Evolutionary conservation across 1,139 yeast genomes (phyloP).

Genomic region (Yamadazyma triangularis): DNA sequence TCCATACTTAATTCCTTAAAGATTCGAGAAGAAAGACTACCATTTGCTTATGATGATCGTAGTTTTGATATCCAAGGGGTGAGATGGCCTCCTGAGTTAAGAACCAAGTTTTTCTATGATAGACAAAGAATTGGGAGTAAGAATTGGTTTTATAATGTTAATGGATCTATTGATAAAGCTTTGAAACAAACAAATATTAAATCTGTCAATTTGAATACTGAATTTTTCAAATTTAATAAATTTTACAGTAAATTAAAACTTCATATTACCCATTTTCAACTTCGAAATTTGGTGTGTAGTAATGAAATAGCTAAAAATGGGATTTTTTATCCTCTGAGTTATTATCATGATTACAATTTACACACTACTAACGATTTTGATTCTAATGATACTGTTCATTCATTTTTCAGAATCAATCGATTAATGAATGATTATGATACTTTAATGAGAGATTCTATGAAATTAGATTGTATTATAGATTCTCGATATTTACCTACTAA

Average conservation of each 20-base stretch:
- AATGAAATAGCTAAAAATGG: constrained; percentile 27
- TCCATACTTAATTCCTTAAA: constrained; percentile 32
- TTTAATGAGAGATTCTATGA: constrained; percentile 21
- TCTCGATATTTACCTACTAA: constrained; percentile 27
- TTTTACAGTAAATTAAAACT: constrained; percentile 45
- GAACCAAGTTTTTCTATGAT: constrained; percentile 29
- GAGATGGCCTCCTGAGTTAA: constrained; percentile 30
- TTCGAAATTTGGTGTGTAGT: constrained; percentile 49
- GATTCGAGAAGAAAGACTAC: constrained; percentile 29
- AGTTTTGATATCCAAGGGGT: constrained; percentile 33
- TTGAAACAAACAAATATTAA: constrained; percentile 21
- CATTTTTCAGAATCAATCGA: constrained; percentile 35
- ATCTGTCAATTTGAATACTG: constrained; percentile 21
- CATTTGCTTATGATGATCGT: constrained; percentile 18
- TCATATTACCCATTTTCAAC: constrained; percentile 53
- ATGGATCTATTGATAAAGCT: constrained; percentile 29
- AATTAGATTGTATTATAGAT: constrained; percentile 35
- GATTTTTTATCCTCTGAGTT: constrained; percentile 39
- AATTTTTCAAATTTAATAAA: constrained; percentile 34
- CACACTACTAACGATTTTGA: constrained; percentile 17
- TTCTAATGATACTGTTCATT: constrained; percentile 22
- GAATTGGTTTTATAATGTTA: constrained; percentile 39
- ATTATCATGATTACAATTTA: constrained; percentile 29
- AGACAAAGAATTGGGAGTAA: constrained; percentile 30
- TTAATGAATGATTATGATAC: constrained; percentile 18